phyloP scores from a whole-genome alignment of 23 red algal species.

The Gracilaria domingensis region DNA sequence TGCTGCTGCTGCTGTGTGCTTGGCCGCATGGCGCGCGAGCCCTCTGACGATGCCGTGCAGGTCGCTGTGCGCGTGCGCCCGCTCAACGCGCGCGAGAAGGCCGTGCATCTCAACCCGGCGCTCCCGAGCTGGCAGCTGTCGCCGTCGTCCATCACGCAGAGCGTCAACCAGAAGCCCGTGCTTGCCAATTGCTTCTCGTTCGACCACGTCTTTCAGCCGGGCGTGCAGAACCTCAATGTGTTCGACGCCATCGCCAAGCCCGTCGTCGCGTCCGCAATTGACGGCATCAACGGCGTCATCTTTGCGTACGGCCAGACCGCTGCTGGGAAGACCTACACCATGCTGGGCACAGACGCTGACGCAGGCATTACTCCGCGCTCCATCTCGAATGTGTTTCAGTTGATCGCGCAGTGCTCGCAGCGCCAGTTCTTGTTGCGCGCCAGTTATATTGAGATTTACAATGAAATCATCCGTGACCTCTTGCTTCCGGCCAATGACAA shows the following conservation, averaged over 20 bases:
- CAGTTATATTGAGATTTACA: constrained; percentile 99
- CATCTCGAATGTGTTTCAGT: constrained; percentile 81
- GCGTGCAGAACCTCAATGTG: constrained; percentile 56
- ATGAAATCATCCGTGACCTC: constrained; percentile 95
- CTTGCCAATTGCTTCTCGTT: constrained; percentile 70
- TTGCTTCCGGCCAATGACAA: constrained; percentile 81
- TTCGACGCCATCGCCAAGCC: constrained; percentile 76
- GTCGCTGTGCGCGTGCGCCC: constrained; percentile 88
- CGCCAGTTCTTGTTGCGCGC: constrained; percentile 90
- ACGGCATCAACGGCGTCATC: constrained; percentile 89
- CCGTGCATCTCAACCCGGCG: constrained; percentile 12
- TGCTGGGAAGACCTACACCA: constrained; percentile 95
- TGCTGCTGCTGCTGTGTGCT: neutral
- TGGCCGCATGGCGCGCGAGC: too few relatives aligned
- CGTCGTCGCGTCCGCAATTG: constrained; percentile 73
- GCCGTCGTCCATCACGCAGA: constrained; percentile 24
- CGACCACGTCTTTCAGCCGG: constrained; percentile 84
- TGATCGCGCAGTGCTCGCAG: constrained; percentile 34
- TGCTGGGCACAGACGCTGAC: constrained; percentile 81
- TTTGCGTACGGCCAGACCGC: constrained; percentile 99
- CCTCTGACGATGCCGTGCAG: constrained; percentile 55
- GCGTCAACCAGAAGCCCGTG: constrained; percentile 6
- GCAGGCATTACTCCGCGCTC: constrained; percentile 85
- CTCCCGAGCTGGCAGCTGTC: constrained; percentile 35
- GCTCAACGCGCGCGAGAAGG: constrained; percentile 81